Evolutionary conservation across 176 grass and related monocot species (phyloP), one percentile per base, ranked within the genome.

Genomic region (Tuctoria greenei): DNA sequence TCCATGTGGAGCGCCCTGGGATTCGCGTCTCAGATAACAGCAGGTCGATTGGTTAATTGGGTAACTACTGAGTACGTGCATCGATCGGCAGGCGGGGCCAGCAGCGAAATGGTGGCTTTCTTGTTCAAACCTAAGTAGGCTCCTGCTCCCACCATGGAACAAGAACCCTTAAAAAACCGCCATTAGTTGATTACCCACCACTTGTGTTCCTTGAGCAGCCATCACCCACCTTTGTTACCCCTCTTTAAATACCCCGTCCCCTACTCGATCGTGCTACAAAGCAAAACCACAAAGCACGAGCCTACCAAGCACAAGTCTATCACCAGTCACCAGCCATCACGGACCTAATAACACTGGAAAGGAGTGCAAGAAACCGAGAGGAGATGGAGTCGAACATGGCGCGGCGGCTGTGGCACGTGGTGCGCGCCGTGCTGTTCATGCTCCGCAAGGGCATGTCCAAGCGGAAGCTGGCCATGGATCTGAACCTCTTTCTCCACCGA

Each of bases 401-500:
- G 43, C 77, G 86, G 66, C 83, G 89, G 27, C 56, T 99, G 39
- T 92, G 89, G 91, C 82, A 72, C 78, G 85, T 90, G 20, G 76
- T 99, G 36, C 85, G 92, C 36, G 80, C 91, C 72, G 82, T 90
- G 61, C 86, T 91, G 61, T 90, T 88, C 87, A 79, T 95, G 89
- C 79, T 99, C 50, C 84, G 84, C 23, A 85, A 92, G 73, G 74
- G 83, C 64, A 41, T 98, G 86, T 82, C 91, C 11, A 99, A 92
- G 80, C 71, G 86, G 72, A 99, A 99, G 88, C 73, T 99, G 21
- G 83, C 84, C 89, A 75, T 87, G 66, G 89, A 95, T 57, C 64
- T 99, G 55, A 72, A 99, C 83, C 84, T 90, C 64, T 74, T 94
- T 67, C 64, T 98, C 69, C 74, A 77, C 23, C 89, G 89, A n/a